Percentiles rank a stretch among this genome's conserved stretches.
phyloP scores from a whole-genome alignment of 495 filamentous ascomycete species.

The Neurospora sp. region DNA sequence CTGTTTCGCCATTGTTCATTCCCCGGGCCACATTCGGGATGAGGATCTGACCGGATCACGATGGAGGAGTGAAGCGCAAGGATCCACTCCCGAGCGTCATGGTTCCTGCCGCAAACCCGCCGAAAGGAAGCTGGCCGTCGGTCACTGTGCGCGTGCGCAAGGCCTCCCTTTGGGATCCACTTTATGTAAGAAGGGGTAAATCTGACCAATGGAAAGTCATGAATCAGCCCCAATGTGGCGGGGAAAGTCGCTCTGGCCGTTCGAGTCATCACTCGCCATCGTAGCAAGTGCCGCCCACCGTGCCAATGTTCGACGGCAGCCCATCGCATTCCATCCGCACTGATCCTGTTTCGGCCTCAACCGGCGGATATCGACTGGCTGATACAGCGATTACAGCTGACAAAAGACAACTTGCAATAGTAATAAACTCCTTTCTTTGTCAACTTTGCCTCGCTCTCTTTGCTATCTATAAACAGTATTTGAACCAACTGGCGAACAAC shows the following conservation, averaged over 20 bases:
- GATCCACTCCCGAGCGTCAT: neutral
- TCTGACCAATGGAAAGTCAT: neutral
- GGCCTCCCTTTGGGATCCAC: neutral
- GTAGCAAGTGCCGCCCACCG: slow-evolving; percentile 1
- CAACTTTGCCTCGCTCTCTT: slow-evolving; percentile 1
- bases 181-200: neutral
- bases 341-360: neutral
- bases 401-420: neutral
- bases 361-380: neutral
- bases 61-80: neutral
- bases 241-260: slow-evolving; percentile 12
- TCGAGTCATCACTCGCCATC: slow-evolving; percentile 17
- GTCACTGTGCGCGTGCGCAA: neutral
- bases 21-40: neutral
- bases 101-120: neutral
- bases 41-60: neutral
- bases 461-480: neutral
- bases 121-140: neutral
- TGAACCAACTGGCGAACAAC: neutral
- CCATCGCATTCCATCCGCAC: slow-evolving; percentile 18
- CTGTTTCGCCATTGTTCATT: neutral
- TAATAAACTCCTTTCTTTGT: neutral
- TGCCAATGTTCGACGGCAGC: slow-evolving; percentile 20
- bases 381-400: neutral
- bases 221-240: slow-evolving; percentile 18